Evolutionary conservation across 1,284 basidiomycete species (phyloP), one percentile per base, ranked within the genome.

Genomic region (Polyporus tsugae): DNA sequence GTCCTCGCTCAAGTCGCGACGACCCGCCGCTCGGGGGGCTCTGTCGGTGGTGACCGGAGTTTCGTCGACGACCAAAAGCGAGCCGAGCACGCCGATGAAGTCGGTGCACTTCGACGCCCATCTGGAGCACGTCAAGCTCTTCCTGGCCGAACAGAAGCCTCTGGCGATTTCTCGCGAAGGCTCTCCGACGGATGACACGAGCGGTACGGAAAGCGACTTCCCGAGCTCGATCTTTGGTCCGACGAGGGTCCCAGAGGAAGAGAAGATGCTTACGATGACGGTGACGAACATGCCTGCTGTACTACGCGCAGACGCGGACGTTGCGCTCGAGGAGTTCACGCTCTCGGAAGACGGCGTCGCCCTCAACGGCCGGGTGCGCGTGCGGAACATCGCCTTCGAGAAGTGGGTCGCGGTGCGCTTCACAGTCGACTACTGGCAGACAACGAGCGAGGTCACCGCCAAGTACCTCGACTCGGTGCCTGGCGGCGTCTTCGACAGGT

Each of bases 401-500:
- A 98, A 98, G 82, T 91, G 89, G 86, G 87, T 98, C 66, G 93
- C 91, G 10, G 89, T 95, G 29, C 90, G 97, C 49, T 99, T 98
- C 81, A 98, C 97, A 1, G 88, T 97, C 74, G 97, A 99, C 79
- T 87, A 86, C 76, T 99, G 97, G 97, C 94, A 96, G 80, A 99
- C 97, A 44, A 97, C 95, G 67, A 95, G 92, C 78, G 97, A 99
- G 81, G 94, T 98, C 59, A 89, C 91, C 1, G 96, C 91, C 33
- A 89, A 88, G 57, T 93, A 95, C 79, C 81, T 88, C 62, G 90
- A 92, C 73, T 90, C 91, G 33, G 73, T 91, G 22, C 83, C 84
- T 66, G 81, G 80, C n/a, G 86, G 84, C 55, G 72, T 77, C 42
- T 89, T 89, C 75, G 95, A 97, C 78, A 78, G 89, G 29, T 94